Evolutionary conservation across 2,329 filamentous ascomycete species (phyloP), one percentile per base, ranked within the genome.

Genomic region (Diatrype stigma): DNA sequence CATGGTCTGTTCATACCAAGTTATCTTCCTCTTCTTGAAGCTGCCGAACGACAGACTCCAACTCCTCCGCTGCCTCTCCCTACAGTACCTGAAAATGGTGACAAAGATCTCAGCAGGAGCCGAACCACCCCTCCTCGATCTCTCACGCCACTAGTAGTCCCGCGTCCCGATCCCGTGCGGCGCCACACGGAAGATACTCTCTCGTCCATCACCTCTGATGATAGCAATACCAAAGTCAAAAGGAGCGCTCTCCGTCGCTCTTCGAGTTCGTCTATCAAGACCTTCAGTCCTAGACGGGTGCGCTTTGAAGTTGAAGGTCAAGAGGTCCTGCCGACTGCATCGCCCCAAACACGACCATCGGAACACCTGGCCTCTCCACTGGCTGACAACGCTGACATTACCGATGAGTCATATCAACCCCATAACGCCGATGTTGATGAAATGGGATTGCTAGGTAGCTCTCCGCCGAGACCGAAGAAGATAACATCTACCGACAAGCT

Each of bases 1-100:
- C 76, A 77, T 56, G 82, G 82, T 54, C 68, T 86, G 52, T 86
- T 86, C 62, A 85, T 78, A 34, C 83, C 82, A 26, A 78, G 70
- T 54, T 86, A 80, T 60, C 74, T 87, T 50, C 82, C 82, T 42
- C 70, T 86, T 50, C 75, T 86, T 49, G 82, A 84, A 57, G 72
- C 73, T 55, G 59, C 62, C 45, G 62, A 70, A 45, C 61, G 63
- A 53, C 59, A 45, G 54, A 57, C 53, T 56, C 47, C 55, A 23
- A 37, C 53, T 49, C 37, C 52, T 50, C 45, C 44, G 28, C 45
- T 44, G n/a, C 52, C 51, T 48, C 49, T 38, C 46, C 58, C 37
- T 40, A 21, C 56, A 56, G 48, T 46, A 54, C 46, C 47, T 48
- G 47, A 61, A 54, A 44, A 44, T 21, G n/a, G 14, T 26, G 28